Evolutionary conservation across 208 protist species (phyloP).

Genomic region (Borovskyia barvae): DNA sequence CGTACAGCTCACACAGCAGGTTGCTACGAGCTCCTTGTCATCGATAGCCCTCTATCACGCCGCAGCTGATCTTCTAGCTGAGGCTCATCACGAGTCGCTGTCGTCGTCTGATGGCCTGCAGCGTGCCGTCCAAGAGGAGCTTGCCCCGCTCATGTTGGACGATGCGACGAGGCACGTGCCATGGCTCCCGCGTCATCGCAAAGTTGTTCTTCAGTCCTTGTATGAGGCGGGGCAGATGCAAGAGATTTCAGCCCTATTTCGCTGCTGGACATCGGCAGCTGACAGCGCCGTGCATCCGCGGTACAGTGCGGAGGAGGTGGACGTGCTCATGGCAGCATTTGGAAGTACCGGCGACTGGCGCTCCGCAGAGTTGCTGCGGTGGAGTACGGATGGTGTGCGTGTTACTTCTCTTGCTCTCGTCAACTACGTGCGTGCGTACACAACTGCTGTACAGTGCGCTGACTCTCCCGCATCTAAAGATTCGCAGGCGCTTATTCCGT

Average conservation of each 20-base stretch:
- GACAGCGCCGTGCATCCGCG: neutral
- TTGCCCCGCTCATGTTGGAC: slow-evolving; percentile 29
- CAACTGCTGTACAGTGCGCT: neutral
- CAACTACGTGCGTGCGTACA: slow-evolving; percentile 15
- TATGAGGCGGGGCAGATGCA: neutral
- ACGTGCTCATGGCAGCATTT: slow-evolving; percentile 21
- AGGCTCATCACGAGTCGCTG: slow-evolving; percentile 1
- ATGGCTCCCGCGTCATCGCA: slow-evolving; percentile 21
- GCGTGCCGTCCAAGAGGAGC: slow-evolving; percentile 2
- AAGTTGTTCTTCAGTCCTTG: slow-evolving; percentile 11
- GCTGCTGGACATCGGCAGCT: slow-evolving; percentile 6
- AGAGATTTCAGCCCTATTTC: slow-evolving; percentile 7
- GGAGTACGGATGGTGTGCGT: neutral
- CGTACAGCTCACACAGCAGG: slow-evolving; percentile 40
- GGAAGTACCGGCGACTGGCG: slow-evolving; percentile 20
- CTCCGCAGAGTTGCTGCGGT: slow-evolving; percentile 16
- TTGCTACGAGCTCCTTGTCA: slow-evolving; percentile 60
- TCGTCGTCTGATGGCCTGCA: neutral
- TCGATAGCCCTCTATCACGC: slow-evolving; percentile 52
- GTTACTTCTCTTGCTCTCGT: slow-evolving; percentile 6
- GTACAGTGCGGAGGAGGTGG: slow-evolving; percentile 7
- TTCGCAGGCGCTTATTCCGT: slow-evolving; percentile 14
- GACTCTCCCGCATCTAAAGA: neutral
- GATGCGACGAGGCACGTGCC: slow-evolving; percentile 18
- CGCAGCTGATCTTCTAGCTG: slow-evolving; percentile 36